Evolutionary conservation across 768 basidiomycete species (phyloP).

Genomic region (Suillus lakei): DNA sequence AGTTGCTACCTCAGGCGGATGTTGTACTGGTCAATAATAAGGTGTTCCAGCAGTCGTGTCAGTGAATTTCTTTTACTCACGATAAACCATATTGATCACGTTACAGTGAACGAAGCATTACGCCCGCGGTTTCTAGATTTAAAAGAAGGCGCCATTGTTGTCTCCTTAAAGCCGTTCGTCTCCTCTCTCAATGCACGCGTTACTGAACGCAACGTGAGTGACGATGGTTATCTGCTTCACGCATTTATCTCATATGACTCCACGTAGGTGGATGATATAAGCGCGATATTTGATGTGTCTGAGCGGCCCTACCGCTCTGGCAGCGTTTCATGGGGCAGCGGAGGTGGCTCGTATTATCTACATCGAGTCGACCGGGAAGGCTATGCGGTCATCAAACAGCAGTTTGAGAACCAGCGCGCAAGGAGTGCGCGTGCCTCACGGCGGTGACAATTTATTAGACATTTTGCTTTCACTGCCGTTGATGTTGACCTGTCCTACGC

Average conservation of each 20-base stretch:
- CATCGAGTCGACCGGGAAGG: conserved; percentile 78
- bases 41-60: conserved; percentile 75
- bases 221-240: not conserved
- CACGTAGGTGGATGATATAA: conserved; percentile 74
- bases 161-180: conserved; percentile 88
- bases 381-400: conserved; percentile 61
- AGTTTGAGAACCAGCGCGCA: conserved; percentile 55
- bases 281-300: conserved; percentile 79
- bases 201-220: conserved; percentile 79
- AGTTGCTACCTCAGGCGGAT: conserved; percentile 80
- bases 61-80: conserved; percentile 37
- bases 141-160: conserved; percentile 89
- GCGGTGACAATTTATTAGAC: conserved; percentile 17
- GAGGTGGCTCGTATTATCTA: conserved; percentile 71
- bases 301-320: conserved; percentile 71
- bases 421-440: conserved; percentile 28
- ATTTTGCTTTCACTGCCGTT: not conserved
- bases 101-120: conserved; percentile 82
- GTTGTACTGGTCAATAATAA: conserved; percentile 93
- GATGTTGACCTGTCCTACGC: not conserved
- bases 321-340: conserved; percentile 81
- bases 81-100: conserved; percentile 8
- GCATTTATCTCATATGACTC: conserved; percentile 9
- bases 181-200: conserved; percentile 71
- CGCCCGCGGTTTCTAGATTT: conserved; percentile 91